Conservation (phyloP, 2,329 filamentous ascomycete genomes). For the Coleophoma crateriformis region DNA sequence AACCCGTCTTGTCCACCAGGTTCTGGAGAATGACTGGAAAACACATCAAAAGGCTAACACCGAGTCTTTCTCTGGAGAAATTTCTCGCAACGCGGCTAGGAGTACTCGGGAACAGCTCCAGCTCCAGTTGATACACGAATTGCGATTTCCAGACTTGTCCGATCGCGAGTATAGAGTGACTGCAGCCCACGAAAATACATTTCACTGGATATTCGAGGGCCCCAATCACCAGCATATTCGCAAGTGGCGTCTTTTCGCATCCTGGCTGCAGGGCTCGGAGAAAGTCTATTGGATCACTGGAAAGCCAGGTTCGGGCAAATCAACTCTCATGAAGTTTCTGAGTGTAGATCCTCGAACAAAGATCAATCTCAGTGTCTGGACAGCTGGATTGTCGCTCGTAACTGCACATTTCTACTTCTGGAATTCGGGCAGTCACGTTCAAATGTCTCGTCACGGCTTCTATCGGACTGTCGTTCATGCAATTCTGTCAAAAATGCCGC, state of each 20-base stretch:
- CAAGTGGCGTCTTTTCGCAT: not conserved
- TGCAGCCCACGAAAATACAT: slow-evolving; percentile 20
- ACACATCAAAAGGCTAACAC: too few species aligned
- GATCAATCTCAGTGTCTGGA: not conserved
- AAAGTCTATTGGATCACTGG: slow-evolving; percentile 9
- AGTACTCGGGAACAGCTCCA: too few species aligned
- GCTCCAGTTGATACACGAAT: too few species aligned
- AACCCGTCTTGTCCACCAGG: too few species aligned
- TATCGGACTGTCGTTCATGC: too few species aligned
- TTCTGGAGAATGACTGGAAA: too few species aligned
- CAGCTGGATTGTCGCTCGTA: not conserved
- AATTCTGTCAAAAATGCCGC: too few species aligned
- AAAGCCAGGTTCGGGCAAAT: slow-evolving; percentile 4
- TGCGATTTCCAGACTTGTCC: not conserved
- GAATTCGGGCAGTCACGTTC: slow-evolving; percentile 13
- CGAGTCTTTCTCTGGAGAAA: too few species aligned
- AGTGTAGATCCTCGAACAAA: not conserved
- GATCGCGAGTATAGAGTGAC: slow-evolving; percentile 4
- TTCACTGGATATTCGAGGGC: slow-evolving; percentile 33
- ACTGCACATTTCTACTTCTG: slow-evolving; percentile 10
- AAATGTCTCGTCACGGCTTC: too few species aligned
- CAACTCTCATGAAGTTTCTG: slow-evolving; percentile 13
- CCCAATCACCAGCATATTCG: not conserved
- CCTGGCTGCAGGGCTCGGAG: slow-evolving; percentile 2
- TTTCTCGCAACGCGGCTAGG: too few species aligned